Percentiles rank a stretch among this genome's conserved stretches.
phyloP scores from a whole-genome alignment of 2,329 filamentous ascomycete genomes.

The Botrytis byssoidea region DNA sequence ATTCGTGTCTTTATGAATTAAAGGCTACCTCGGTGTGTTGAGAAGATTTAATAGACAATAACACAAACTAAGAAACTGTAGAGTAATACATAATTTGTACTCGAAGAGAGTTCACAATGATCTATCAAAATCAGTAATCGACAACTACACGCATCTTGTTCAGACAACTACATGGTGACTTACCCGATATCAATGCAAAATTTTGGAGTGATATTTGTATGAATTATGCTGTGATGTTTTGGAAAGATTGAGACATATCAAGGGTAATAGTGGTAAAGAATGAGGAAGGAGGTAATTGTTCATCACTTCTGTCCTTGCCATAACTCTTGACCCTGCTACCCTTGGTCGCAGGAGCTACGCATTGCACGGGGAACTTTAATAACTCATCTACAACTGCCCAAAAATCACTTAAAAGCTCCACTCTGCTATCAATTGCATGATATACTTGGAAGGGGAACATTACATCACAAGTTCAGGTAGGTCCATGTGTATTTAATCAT shows the following conservation, averaged over 20 bases:
- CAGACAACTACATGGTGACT: not conserved
- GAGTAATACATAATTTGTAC: not conserved
- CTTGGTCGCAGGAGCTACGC: not conserved
- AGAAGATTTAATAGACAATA: not conserved
- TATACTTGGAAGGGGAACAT: not conserved
- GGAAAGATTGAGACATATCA: not conserved
- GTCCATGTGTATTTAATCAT: fast-evolving
- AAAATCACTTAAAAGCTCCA: not conserved
- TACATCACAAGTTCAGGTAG: too few relatives aligned
- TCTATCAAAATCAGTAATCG: not conserved
- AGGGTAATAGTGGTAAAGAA: not conserved
- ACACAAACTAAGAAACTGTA: not conserved
- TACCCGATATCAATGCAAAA: not conserved
- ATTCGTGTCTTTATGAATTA: not conserved
- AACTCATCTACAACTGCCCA: not conserved
- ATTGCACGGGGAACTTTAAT: not conserved
- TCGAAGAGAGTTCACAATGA: not conserved
- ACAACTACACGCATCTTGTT: not conserved
- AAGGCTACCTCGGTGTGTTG: not conserved
- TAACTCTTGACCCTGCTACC: not conserved
- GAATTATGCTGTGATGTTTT: not conserved
- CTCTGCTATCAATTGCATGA: not conserved
- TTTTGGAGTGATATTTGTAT: fast-evolving
- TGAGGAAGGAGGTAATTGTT: not conserved
- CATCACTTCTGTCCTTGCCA: not conserved